Evolutionary conservation across 73 alveolate species (phyloP).

Genomic region (Paramecium octaurelia): DNA sequence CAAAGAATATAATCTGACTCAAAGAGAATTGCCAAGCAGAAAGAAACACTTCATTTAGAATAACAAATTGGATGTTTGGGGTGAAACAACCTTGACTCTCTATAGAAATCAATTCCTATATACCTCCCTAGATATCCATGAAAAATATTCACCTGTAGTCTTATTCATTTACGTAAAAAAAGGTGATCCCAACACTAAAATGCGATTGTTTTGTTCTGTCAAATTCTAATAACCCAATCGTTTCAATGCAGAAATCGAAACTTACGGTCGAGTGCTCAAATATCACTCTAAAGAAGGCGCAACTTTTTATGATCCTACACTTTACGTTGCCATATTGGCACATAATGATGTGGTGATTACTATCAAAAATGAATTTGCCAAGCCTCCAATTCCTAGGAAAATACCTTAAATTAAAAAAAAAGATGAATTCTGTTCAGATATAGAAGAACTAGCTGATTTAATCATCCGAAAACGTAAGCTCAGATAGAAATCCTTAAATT

Average conservation of each 20-base stretch:
- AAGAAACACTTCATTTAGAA: not conserved
- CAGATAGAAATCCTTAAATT: not conserved
- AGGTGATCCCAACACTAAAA: slow-evolving; percentile 1
- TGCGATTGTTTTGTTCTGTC: not conserved
- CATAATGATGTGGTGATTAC: not conserved
- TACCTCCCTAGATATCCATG: not conserved
- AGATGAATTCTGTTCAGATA: not conserved
- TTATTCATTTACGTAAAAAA: not conserved
- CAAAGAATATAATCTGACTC: not conserved
- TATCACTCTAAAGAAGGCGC: not conserved
- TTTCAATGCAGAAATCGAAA: slow-evolving; percentile 46
- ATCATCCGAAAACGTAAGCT: not conserved
- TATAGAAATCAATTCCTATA: not conserved
- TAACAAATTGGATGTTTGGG: not conserved
- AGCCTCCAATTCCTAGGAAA: not conserved
- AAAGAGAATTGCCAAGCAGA: not conserved
- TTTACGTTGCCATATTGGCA: not conserved
- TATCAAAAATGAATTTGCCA: not conserved
- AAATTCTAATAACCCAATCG: slow-evolving; percentile 17
- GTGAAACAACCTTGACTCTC: not conserved
- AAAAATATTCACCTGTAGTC: not conserved
- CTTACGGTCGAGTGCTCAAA: not conserved
- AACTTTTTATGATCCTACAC: not conserved
- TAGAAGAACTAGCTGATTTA: not conserved
- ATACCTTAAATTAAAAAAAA: not conserved